Evolutionary conservation across 345 rosid species (phyloP).

Genomic region (Geranium rotundifolium): DNA sequence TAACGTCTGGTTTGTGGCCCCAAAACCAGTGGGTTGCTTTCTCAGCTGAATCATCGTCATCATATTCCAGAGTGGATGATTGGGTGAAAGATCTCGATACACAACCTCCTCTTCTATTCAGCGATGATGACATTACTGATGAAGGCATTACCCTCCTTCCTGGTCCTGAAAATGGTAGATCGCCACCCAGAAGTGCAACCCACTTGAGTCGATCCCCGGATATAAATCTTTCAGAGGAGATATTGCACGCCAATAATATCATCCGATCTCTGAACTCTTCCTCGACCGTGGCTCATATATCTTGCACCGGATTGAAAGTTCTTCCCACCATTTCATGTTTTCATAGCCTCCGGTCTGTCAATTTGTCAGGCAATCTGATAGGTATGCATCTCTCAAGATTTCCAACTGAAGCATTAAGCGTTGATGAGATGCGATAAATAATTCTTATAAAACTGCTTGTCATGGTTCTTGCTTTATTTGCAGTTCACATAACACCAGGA

Average conservation of each 20-base stretch:
- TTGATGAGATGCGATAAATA: neutral
- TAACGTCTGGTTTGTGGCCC: slow-evolving; percentile 45
- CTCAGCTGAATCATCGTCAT: slow-evolving; percentile 48
- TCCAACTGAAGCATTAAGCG: neutral
- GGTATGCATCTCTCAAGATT: slow-evolving; percentile 30
- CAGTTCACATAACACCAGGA: slow-evolving; percentile 61
- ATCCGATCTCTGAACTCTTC: slow-evolving; percentile 76
- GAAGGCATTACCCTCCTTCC: slow-evolving; percentile 30
- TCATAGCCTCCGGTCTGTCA: slow-evolving; percentile 66
- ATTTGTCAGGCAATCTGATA: slow-evolving; percentile 69
- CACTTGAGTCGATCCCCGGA: slow-evolving; percentile 21
- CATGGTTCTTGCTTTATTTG: slow-evolving; percentile 7
- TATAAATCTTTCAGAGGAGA: slow-evolving; percentile 43
- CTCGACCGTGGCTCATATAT: slow-evolving; percentile 73
- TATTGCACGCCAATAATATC: slow-evolving; percentile 51
- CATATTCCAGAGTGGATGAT: slow-evolving; percentile 60
- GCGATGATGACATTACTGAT: slow-evolving; percentile 17
- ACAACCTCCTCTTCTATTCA: slow-evolving; percentile 16
- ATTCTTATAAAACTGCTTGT: too few species aligned
- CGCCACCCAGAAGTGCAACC: slow-evolving; percentile 16
- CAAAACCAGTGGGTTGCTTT: slow-evolving; percentile 83
- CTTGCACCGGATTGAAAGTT: slow-evolving; percentile 67
- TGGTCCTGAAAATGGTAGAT: slow-evolving; percentile 40
- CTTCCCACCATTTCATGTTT: slow-evolving; percentile 61
- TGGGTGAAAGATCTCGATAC: slow-evolving; percentile 69